Conservation (phyloP, 169 alveolate genomes). For the Babesia sp. region DNA sequence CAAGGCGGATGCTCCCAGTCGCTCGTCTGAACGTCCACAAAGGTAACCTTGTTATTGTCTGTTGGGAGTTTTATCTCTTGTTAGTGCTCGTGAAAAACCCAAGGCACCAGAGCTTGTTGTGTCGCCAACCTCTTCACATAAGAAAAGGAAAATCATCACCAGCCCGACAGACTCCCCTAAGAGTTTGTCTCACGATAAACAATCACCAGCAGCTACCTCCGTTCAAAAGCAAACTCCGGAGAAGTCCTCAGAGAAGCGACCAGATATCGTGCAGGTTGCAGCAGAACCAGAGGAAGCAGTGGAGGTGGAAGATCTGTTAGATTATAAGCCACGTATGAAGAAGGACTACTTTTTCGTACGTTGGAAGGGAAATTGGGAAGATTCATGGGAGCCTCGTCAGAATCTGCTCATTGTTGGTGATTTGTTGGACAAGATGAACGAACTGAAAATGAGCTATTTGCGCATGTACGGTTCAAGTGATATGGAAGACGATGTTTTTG, state of each 20-base stretch:
- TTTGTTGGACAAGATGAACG: constrained; percentile 63
- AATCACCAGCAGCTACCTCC: neutral
- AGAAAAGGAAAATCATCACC: neutral
- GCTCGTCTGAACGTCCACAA: too few species aligned
- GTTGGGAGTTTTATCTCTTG: too few species aligned
- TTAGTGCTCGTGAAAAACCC: too few species aligned
- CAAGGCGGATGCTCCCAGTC: too few species aligned
- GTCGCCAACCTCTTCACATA: neutral
- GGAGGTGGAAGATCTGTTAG: constrained; percentile 68
- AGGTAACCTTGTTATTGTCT: too few species aligned
- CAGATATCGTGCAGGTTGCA: neutral
- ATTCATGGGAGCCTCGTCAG: constrained; percentile 70
- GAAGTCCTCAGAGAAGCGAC: neutral
- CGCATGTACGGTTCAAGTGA: constrained; percentile 61
- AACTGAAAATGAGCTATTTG: constrained; percentile 65
- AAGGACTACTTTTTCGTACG: constrained; percentile 67
- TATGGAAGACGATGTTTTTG: constrained; percentile 65
- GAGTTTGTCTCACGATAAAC: neutral
- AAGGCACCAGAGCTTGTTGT: neutral
- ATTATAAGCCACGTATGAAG: constrained; percentile 62
- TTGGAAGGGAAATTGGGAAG: constrained; percentile 74
- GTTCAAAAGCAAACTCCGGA: neutral
- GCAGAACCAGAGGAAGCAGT: constrained; percentile 65
- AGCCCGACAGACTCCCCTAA: neutral
- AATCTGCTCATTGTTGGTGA: constrained; percentile 69